phyloP scores from a whole-genome alignment of 1,284 basidiomycete species.

The Ustilago trichophora region DNA sequence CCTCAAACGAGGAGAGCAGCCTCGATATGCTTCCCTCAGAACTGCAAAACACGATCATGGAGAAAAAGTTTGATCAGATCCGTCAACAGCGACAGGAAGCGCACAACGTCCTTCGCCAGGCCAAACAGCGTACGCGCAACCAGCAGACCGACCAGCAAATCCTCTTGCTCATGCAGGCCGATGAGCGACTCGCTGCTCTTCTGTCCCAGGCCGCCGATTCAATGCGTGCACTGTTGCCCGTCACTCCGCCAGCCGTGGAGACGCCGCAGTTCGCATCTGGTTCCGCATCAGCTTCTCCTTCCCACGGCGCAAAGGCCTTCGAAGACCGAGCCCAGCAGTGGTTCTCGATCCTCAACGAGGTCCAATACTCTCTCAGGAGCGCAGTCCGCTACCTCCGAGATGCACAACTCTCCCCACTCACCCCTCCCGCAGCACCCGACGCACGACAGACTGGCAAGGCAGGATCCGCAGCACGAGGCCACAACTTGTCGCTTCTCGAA shows the following conservation, averaged over 20 bases:
- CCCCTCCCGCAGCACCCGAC: slow-evolving; percentile 18
- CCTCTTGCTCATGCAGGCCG: slow-evolving; percentile 45
- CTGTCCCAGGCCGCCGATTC: slow-evolving; percentile 46
- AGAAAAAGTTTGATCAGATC: slow-evolving; percentile 36
- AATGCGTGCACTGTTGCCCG: slow-evolving; percentile 36
- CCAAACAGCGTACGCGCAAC: slow-evolving; percentile 34
- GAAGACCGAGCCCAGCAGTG: slow-evolving; percentile 41
- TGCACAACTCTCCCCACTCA: slow-evolving; percentile 36
- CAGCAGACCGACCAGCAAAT: slow-evolving; percentile 48
- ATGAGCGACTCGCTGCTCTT: slow-evolving; percentile 36
- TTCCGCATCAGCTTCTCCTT: too few species aligned
- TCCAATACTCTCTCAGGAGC: slow-evolving; percentile 39
- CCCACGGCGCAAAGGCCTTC: slow-evolving; percentile 42
- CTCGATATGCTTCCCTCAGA: slow-evolving; percentile 22
- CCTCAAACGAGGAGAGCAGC: neutral
- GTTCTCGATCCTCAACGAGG: slow-evolving; percentile 52
- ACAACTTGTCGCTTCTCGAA: slow-evolving; percentile 41
- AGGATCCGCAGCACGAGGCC: slow-evolving; percentile 30
- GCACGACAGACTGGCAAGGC: slow-evolving; percentile 30
- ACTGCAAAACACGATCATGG: slow-evolving; percentile 30
- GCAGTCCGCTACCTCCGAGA: slow-evolving; percentile 37
- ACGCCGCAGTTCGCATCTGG: too few species aligned
- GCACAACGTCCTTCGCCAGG: slow-evolving; percentile 28
- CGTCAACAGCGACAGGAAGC: slow-evolving; percentile 34
- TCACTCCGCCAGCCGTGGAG: neutral